Evolutionary conservation across 306 rosid species (phyloP).

Genomic region (Psophocarpus tetragonolobus): DNA sequence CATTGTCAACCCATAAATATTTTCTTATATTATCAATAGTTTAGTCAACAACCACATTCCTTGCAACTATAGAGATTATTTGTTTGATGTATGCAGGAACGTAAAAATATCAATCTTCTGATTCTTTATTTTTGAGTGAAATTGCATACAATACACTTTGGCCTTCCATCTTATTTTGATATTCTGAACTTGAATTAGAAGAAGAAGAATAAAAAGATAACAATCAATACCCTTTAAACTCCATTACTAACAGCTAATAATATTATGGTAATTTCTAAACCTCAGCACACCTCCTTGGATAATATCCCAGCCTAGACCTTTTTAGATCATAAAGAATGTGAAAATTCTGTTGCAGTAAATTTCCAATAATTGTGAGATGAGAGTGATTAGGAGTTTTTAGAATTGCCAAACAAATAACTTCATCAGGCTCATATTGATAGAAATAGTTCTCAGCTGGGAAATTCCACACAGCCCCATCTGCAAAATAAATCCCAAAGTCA

Average conservation of each 20-base stretch:
- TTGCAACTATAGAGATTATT: not conserved
- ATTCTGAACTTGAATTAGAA: not conserved
- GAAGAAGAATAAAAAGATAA: not conserved
- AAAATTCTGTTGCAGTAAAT: conserved; percentile 80
- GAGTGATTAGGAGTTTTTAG: conserved; percentile 50
- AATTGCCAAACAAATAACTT: conserved; percentile 68
- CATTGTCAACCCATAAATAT: not conserved
- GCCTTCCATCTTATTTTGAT: not conserved
- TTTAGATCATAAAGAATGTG: conserved; percentile 68
- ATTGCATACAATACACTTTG: not conserved
- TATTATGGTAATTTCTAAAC: conserved; percentile 42
- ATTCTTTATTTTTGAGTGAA: not conserved
- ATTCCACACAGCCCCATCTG: conserved; percentile 79
- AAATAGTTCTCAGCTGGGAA: conserved; percentile 75
- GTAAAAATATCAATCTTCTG: conserved; percentile 2
- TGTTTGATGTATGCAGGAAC: conserved; percentile 3
- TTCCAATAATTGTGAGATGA: conserved; percentile 73
- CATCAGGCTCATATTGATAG: conserved; percentile 53
- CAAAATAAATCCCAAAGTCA: conserved; percentile 59
- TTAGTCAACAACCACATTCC: conserved; percentile 1
- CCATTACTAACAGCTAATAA: not conserved
- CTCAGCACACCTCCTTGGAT: conserved; percentile 69
- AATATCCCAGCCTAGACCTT: conserved; percentile 69
- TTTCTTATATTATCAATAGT: not conserved
- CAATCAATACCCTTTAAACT: not conserved